These are phyloP conservation scores for Teratosphaeria pseudoeucalypti DNA, from an alignment of 2,329 filamentous ascomycete genomes.

Conservation along the genomic window DNA sequence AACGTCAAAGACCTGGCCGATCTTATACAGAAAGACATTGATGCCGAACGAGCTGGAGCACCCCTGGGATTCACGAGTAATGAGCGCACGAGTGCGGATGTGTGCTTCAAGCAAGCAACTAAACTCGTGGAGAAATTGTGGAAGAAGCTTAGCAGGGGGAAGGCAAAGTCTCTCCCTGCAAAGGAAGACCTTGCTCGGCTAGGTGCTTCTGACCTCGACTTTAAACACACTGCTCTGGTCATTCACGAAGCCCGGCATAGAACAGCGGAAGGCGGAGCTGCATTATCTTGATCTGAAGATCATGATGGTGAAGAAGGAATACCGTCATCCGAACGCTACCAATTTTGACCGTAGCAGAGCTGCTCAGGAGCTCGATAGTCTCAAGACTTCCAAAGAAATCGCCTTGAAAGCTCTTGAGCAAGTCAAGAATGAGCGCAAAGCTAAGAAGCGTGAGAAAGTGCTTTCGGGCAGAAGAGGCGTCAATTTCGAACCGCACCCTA, in stretches of 20 bases:
- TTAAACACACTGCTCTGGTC: neutral
- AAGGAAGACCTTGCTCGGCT: neutral
- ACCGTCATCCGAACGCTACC: neutral
- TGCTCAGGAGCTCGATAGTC: no score
- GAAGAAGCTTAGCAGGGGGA: neutral
- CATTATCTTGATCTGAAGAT: neutral
- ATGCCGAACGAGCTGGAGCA: neutral
- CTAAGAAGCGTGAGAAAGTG: no score
- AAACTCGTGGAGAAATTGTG: neutral
- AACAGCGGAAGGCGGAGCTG: neutral
- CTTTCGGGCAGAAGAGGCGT: no score
- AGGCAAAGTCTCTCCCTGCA: neutral
- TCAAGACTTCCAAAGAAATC: no score
- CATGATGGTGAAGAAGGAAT: neutral
- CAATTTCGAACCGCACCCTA: neutral
- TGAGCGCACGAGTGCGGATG: neutral
- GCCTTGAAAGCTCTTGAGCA: no score
- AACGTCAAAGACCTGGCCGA: neutral
- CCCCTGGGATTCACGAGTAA: neutral
- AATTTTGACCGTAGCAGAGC: no score
- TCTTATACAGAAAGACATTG: neutral
- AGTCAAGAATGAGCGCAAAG: no score
- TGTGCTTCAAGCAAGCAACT: neutral
- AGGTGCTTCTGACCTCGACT: neutral
- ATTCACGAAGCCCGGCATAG: neutral